Conservation (phyloP, 768 basidiomycete species). For the Amyloporia xantha region DNA sequence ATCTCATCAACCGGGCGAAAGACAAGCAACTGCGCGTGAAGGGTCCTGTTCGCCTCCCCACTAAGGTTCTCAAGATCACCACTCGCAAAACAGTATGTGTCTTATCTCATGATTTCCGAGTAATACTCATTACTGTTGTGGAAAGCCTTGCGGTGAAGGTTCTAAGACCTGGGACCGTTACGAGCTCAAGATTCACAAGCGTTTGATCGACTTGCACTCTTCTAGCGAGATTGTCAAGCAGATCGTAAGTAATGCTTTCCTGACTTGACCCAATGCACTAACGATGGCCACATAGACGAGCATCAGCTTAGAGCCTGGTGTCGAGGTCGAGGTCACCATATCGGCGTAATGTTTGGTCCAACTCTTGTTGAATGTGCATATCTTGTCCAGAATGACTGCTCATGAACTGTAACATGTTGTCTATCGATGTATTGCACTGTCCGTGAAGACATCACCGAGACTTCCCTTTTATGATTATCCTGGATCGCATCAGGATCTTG, state of each 20-base stretch:
- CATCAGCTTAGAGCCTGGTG: conserved; percentile 98
- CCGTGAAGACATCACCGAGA: no score
- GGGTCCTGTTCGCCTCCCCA: conserved; percentile 97
- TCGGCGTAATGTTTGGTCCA: conserved; percentile 42
- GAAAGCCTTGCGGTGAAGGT: conserved; percentile 97
- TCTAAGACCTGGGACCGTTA: conserved; percentile 99
- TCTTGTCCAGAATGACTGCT: no score
- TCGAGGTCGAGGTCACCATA: conserved; percentile 98
- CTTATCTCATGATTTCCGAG: neutral
- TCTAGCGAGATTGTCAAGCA: conserved; percentile 99
- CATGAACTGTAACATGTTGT: no score
- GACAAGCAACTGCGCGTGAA: conserved; percentile 99
- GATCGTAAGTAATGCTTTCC: conserved; percentile 57
- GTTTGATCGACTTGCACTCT: conserved; percentile 97
- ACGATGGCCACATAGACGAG: conserved; percentile 86
- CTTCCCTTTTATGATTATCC: no score
- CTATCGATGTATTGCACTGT: no score
- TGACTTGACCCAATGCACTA: neutral
- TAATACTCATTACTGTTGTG: neutral
- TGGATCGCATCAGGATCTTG: no score
- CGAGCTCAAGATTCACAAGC: conserved; percentile 99
- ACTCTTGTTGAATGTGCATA: no score
- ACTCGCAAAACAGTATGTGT: conserved; percentile 90
- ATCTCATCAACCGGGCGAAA: conserved; percentile 98
- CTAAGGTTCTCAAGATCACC: conserved; percentile 98